These are phyloP conservation scores for Colletotrichum endophyticum DNA, from an alignment of 2,329 filamentous ascomycete species.

Conservation along the genomic window DNA sequence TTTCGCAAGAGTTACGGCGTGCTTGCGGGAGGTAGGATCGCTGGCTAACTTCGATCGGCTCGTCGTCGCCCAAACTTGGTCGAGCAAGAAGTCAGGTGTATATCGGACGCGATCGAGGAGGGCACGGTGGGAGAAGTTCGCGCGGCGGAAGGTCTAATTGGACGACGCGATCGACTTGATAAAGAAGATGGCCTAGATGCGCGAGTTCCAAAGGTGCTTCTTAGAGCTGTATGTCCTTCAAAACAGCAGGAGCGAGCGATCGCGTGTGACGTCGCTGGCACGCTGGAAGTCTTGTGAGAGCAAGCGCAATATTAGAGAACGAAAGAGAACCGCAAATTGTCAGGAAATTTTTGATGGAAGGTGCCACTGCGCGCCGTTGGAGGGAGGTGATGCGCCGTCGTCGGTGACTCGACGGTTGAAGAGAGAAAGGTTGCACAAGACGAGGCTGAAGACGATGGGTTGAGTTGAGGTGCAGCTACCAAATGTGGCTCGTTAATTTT, in stretches of 20 bases:
- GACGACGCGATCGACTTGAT: background rate
- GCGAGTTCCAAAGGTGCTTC: background rate
- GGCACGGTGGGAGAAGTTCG: background rate
- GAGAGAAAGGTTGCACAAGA: constrained; percentile 15
- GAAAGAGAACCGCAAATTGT: background rate
- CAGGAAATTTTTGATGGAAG: background rate
- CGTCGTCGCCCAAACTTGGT: background rate
- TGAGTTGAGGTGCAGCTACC: constrained; percentile 1
- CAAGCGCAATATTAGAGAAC: background rate
- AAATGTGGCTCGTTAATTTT: constrained; percentile 13
- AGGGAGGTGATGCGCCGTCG: constrained; percentile 9
- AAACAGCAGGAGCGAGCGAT: background rate
- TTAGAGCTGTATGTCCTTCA: background rate
- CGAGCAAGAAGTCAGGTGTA: background rate
- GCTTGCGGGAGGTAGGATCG: background rate
- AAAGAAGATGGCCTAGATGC: background rate
- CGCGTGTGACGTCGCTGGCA: background rate
- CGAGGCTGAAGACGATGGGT: constrained; percentile 20
- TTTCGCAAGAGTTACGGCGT: constrained; percentile 28
- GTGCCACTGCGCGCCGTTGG: constrained; percentile 10
- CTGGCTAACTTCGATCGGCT: background rate
- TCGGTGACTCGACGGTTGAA: constrained; percentile 13
- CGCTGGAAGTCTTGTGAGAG: background rate
- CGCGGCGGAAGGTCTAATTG: background rate
- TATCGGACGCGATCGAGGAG: background rate